A percentile compares a stretch with the other conserved stretches of the same genome.
phyloP scores from a whole-genome alignment of 2,329 filamentous ascomycete species.

The Sphaerostilbella broomeana region DNA sequence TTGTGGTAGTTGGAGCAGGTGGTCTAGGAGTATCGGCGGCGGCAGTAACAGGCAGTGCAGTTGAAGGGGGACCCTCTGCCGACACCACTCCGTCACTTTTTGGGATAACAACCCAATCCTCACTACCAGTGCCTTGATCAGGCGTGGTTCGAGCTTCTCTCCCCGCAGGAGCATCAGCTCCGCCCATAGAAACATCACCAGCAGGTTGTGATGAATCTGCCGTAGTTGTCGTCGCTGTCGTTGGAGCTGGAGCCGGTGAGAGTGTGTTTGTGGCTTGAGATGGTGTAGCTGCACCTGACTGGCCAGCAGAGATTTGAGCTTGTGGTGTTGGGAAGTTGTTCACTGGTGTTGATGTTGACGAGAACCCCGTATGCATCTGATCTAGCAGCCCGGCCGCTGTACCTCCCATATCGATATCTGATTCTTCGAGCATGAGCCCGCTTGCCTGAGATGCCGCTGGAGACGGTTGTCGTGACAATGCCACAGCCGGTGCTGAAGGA shows the following conservation, averaged over 20 bases:
- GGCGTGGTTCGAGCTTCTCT: constrained; percentile 37
- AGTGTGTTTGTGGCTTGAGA: constrained; percentile 38
- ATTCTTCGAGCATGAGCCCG: constrained; percentile 50
- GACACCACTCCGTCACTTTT: constrained; percentile 48
- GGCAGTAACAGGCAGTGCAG: constrained; percentile 4
- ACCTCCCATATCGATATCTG: constrained; percentile 58
- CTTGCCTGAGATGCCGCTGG: constrained; percentile 50
- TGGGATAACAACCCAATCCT: constrained; percentile 71
- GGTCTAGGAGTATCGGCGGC: constrained; percentile 17
- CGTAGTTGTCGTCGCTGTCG: constrained; percentile 19
- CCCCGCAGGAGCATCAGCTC: constrained; percentile 35
- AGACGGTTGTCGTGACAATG: constrained; percentile 48
- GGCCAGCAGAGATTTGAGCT: constrained; percentile 47
- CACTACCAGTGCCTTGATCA: constrained; percentile 46
- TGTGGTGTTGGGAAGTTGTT: constrained; percentile 58
- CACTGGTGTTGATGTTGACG: constrained; percentile 52
- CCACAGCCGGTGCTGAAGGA: constrained; percentile 14
- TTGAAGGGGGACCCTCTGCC: constrained; percentile 18
- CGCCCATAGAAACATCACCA: constrained; percentile 45
- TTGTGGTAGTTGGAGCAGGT: constrained; percentile 22
- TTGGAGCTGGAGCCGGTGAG: constrained; percentile 34
- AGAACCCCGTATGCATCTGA: constrained; percentile 59
- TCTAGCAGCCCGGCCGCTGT: constrained; percentile 60
- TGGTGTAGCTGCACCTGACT: constrained; percentile 54
- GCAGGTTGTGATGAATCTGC: constrained; percentile 13